A percentile compares a stretch with the other conserved stretches of the same genome.
phyloP scores from a whole-genome alignment of 2,329 filamentous ascomycete genomes.

The Botrytis aclada region DNA sequence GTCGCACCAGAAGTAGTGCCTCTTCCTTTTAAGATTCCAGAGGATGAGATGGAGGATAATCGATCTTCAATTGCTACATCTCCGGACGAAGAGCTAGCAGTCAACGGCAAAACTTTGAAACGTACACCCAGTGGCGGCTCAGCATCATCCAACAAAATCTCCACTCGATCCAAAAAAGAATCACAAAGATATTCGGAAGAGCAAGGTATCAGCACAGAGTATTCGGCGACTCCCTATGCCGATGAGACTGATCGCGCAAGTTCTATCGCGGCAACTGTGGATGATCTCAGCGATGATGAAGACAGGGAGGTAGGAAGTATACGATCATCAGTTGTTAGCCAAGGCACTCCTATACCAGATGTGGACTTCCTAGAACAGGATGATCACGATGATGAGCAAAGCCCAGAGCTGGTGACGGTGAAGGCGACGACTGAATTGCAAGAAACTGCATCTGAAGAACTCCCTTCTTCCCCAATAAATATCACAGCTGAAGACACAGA shows the following conservation, averaged over 20 bases:
- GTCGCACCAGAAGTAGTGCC: conserved; percentile 57
- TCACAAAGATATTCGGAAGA: conserved; percentile 32
- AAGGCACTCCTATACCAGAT: conserved; percentile 17
- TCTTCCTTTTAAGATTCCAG: conserved; percentile 62
- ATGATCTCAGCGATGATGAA: conserved; percentile 46
- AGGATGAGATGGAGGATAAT: conserved; percentile 46
- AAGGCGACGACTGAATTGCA: neutral
- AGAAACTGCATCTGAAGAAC: neutral
- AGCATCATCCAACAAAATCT: conserved; percentile 33
- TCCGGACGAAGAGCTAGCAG: conserved; percentile 59
- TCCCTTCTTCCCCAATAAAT: neutral
- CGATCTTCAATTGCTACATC: conserved; percentile 68
- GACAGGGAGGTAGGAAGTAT: conserved; percentile 34
- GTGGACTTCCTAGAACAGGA: neutral
- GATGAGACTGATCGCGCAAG: conserved; percentile 42
- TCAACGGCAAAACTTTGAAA: conserved; percentile 50
- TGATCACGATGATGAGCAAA: neutral
- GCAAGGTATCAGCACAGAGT: conserved; percentile 41
- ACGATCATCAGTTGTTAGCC: conserved; percentile 29
- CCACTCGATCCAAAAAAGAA: conserved; percentile 25
- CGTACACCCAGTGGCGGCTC: conserved; percentile 49
- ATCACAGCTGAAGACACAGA: neutral
- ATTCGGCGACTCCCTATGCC: conserved; percentile 42
- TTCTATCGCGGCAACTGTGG: conserved; percentile 58
- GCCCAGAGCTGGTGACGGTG: neutral